These are phyloP conservation scores for Torulaspora indica DNA, from an alignment of 805 yeast genomes.

Conservation along the genomic window DNA sequence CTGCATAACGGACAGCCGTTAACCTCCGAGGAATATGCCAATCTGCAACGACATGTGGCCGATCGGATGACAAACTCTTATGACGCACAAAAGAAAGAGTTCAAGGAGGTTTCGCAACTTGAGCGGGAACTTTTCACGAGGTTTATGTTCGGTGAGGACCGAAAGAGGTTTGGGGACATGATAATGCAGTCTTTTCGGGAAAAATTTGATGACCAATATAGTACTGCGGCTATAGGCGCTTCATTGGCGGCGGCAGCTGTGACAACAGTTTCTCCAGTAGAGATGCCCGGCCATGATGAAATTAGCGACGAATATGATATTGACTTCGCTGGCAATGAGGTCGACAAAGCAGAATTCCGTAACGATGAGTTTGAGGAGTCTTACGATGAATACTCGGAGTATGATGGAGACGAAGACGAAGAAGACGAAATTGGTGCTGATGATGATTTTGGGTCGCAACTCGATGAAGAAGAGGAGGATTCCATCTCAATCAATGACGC, in stretches of 20 bases:
- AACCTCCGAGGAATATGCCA: conserved; percentile 31
- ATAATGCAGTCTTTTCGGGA: conserved; percentile 31
- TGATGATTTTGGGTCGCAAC: conserved; percentile 21
- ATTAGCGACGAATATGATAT: conserved; percentile 27
- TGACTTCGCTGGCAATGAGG: conserved; percentile 31
- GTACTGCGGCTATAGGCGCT: conserved; percentile 23
- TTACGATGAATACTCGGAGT: conserved; percentile 30
- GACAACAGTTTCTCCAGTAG: conserved; percentile 19
- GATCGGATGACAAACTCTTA: conserved; percentile 33
- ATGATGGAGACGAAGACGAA: conserved; percentile 31
- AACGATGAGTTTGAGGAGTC: conserved; percentile 23
- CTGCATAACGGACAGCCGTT: conserved; percentile 31
- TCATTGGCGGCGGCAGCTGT: conserved; percentile 32
- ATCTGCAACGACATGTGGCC: conserved; percentile 32
- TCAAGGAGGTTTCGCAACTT: conserved; percentile 27
- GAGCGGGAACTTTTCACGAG: conserved; percentile 33
- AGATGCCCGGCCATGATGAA: conserved; percentile 23
- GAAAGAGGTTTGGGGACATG: conserved; percentile 28
- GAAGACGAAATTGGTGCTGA: conserved; percentile 30
- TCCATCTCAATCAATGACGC: conserved; percentile 5
- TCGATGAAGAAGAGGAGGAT: conserved; percentile 25
- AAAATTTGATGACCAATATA: conserved; percentile 24
- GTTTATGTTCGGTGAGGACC: conserved; percentile 32
- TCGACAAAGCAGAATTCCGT: conserved; percentile 19
- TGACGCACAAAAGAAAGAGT: conserved; percentile 27